phyloP scores from a whole-genome alignment of 108 stramenopile species.

The Cyclotella sp. region DNA sequence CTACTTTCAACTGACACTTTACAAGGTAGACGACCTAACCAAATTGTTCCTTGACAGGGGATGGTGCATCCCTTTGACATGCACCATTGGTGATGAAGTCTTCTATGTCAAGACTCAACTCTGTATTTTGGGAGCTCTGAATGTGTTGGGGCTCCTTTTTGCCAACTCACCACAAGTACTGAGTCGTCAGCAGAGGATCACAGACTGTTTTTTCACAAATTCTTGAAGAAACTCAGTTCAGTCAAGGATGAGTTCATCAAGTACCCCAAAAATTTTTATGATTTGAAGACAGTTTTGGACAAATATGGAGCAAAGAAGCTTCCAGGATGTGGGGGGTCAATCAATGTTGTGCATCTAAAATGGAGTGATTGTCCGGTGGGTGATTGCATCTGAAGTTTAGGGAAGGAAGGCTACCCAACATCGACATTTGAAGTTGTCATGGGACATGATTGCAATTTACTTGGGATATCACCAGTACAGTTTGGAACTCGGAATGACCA shows the following conservation, averaged over 20 bases:
- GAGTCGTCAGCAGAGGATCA: not conserved
- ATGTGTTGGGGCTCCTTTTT: conserved; percentile 5
- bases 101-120: conserved; percentile 9
- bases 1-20: conserved; percentile 5
- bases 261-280: conserved; percentile 1
- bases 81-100: not conserved
- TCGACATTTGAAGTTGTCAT: conserved; percentile 35
- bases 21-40: conserved; percentile 8
- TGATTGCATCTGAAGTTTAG: conserved; percentile 19
- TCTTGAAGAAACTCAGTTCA: conserved; percentile 11
- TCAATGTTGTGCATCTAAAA: conserved; percentile 48
- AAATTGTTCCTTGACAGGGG: not conserved
- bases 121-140: conserved; percentile 5
- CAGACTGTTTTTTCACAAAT: conserved; percentile 10
- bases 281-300: conserved; percentile 1
- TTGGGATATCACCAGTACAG: conserved; percentile 6
- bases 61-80: not conserved
- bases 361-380: conserved; percentile 49
- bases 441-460: not conserved
- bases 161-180: not conserved
- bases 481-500: too few species aligned
- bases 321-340: conserved; percentile 41
- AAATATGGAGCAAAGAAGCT: conserved; percentile 17
- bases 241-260: conserved; percentile 11
- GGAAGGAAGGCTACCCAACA: conserved; percentile 40